Evolutionary conservation across 371 early-diverging fungal genomes (phyloP).

Genomic region (Mortierella polycephala): DNA sequence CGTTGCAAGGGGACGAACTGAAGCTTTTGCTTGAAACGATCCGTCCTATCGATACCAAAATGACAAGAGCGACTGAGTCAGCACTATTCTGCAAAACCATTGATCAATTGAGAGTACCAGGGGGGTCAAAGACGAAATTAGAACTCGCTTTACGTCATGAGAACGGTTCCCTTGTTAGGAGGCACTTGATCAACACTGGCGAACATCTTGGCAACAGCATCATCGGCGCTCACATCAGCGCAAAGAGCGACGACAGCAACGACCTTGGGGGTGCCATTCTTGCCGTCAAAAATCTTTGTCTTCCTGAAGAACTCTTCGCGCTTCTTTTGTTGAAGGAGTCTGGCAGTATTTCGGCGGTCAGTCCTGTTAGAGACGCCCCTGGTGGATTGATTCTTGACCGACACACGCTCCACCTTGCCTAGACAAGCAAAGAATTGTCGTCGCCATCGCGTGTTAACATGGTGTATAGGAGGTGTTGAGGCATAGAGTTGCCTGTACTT

Average conservation of each 20-base stretch:
- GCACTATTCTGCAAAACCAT: not conserved
- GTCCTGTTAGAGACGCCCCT: constrained; percentile 64
- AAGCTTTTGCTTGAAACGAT: constrained; percentile 89
- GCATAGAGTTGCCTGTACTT: not conserved
- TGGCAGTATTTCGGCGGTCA: constrained; percentile 90
- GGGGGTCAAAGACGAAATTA: too few relatives aligned
- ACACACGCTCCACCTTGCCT: constrained; percentile 78
- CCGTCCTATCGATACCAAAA: constrained; percentile 39
- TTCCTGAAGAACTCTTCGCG: constrained; percentile 73
- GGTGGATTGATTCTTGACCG: constrained; percentile 63
- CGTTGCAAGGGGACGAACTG: constrained; percentile 76
- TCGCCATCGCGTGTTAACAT: not conserved
- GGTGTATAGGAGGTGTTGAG: not conserved
- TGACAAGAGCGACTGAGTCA: not conserved
- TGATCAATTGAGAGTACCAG: not conserved
- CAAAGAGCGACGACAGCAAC: constrained; percentile 88
- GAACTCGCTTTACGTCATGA: constrained; percentile 47
- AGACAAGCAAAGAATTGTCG: not conserved
- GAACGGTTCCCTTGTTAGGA: constrained; percentile 46
- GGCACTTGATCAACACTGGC: constrained; percentile 62
- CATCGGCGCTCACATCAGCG: constrained; percentile 72
- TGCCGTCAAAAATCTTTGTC: constrained; percentile 85
- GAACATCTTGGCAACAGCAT: constrained; percentile 67
- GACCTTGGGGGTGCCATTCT: constrained; percentile 87
- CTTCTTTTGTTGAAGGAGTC: constrained; percentile 84